Evolutionary conservation across 2,329 filamentous ascomycete species (phyloP).

Genomic region (Calonectria pauciramosa): DNA sequence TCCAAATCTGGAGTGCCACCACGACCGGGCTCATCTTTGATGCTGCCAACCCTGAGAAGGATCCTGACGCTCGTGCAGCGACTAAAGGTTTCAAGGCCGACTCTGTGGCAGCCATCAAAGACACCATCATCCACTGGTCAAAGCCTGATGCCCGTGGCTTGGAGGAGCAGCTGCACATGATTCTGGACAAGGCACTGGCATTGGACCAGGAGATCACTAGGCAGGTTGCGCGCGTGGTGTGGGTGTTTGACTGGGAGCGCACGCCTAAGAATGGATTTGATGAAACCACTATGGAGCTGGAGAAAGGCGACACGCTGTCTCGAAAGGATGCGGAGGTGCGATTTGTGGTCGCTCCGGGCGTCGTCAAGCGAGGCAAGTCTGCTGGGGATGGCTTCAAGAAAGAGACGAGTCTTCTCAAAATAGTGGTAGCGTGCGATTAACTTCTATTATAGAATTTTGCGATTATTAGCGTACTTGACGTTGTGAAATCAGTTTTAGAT

Average conservation of each 20-base stretch:
- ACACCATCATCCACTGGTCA: slow-evolving; percentile 2
- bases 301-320: neutral
- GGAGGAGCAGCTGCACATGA: neutral
- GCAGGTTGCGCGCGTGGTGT: neutral
- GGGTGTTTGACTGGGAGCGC: neutral
- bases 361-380: slow-evolving; percentile 5
- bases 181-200: slow-evolving; percentile 3
- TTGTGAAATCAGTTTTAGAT: neutral
- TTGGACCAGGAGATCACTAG: slow-evolving; percentile 11
- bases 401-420: neutral
- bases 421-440: neutral
- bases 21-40: neutral
- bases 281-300: neutral
- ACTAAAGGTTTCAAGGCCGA: neutral
- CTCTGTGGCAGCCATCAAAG: neutral
- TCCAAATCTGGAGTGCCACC: slow-evolving; percentile 17
- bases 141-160: neutral
- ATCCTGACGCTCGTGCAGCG: neutral
- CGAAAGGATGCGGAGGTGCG: neutral
- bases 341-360: neutral
- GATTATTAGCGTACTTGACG: neutral
- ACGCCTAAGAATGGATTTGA: neutral
- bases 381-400: neutral
- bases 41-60: neutral
- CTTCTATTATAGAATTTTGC: neutral